phyloP scores from a whole-genome alignment of 1,284 basidiomycete species.

The Chalciporus sp. region DNA sequence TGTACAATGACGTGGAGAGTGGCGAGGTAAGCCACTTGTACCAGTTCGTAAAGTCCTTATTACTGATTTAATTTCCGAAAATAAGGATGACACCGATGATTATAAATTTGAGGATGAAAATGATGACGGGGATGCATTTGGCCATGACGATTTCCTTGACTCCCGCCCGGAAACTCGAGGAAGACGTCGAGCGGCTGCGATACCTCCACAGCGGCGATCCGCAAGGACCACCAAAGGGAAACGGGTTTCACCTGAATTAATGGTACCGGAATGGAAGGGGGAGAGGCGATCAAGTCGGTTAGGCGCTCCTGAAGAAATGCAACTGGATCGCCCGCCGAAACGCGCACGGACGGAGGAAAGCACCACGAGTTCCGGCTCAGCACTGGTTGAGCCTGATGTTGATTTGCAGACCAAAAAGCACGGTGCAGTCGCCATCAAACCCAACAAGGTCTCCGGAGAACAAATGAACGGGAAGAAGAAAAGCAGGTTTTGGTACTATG shows the following conservation, averaged over 20 bases:
- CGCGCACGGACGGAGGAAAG: slow-evolving; percentile 76
- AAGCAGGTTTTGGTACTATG: slow-evolving; percentile 83
- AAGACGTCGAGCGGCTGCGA: slow-evolving; percentile 36
- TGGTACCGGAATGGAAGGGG: slow-evolving; percentile 62
- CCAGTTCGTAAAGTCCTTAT: slow-evolving; percentile 11
- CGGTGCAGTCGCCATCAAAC: slow-evolving; percentile 63
- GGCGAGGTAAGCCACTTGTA: slow-evolving; percentile 54
- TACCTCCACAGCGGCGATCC: slow-evolving; percentile 59
- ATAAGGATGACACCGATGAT: slow-evolving; percentile 66
- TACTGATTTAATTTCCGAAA: slow-evolving; percentile 20
- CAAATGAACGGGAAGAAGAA: slow-evolving; percentile 73
- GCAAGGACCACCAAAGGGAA: slow-evolving; percentile 56
- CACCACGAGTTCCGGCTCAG: slow-evolving; percentile 57
- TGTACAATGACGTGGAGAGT: slow-evolving; percentile 65
- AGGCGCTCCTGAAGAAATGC: slow-evolving; percentile 53
- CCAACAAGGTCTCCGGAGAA: slow-evolving; percentile 70
- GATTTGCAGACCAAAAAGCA: slow-evolving; percentile 31
- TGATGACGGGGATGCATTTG: slow-evolving; percentile 61
- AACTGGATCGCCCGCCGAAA: slow-evolving; percentile 55
- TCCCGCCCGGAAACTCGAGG: slow-evolving; percentile 41
- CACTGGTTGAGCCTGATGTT: slow-evolving; percentile 37
- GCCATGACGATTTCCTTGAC: slow-evolving; percentile 48
- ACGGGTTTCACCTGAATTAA: slow-evolving; percentile 53
- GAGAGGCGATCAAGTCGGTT: slow-evolving; percentile 73
- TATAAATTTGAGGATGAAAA: slow-evolving; percentile 67